Conservation (phyloP, 2,329 filamentous ascomycete genomes). For the Pyricularia sp. region DNA sequence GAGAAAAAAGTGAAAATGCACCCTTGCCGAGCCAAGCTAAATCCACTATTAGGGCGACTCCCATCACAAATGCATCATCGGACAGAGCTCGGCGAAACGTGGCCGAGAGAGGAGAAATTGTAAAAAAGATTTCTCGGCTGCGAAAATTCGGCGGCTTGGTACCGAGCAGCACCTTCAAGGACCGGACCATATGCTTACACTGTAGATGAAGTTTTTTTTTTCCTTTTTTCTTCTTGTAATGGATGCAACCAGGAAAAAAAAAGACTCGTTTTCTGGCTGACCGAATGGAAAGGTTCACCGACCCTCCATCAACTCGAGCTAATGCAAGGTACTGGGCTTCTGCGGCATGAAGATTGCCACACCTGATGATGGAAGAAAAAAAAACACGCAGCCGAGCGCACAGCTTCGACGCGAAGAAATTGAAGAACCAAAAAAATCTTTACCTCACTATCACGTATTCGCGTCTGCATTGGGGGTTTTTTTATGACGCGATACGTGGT, state of each 20-base stretch:
- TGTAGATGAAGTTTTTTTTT: neutral
- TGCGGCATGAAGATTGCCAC: neutral
- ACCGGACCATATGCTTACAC: neutral
- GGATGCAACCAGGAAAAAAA: neutral
- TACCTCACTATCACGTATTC: neutral
- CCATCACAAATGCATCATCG: neutral
- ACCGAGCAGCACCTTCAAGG: neutral
- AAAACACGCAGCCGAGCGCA: neutral
- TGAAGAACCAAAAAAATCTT: neutral
- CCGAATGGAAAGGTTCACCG: neutral
- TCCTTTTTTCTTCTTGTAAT: neutral
- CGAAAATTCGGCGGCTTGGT: neutral
- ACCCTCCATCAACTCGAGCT: neutral
- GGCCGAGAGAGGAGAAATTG: neutral
- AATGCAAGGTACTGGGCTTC: neutral
- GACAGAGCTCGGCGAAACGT: neutral
- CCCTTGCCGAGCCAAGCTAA: neutral
- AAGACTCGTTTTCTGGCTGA: neutral
- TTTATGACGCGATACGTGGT: neutral
- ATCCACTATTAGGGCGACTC: neutral
- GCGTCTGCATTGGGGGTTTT: neutral
- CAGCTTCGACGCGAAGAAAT: neutral
- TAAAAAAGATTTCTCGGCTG: neutral
- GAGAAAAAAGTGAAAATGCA: neutral
- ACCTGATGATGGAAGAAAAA: neutral